phyloP scores from a whole-genome alignment of 768 basidiomycete species.

The Macrolepiota dolichaula region DNA sequence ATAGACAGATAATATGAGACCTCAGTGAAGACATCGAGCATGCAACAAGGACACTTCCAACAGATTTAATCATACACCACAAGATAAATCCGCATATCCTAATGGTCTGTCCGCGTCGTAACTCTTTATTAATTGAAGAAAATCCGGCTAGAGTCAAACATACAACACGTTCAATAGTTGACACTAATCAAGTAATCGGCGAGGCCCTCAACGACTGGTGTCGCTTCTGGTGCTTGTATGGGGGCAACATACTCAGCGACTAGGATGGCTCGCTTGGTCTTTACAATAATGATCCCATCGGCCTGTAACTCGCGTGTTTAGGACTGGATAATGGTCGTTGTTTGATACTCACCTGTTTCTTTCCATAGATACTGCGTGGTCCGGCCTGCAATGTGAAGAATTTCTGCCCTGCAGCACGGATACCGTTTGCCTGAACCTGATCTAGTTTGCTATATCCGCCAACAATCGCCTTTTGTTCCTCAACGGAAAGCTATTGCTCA shows the following conservation, averaged over 20 bases:
- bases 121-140: not conserved
- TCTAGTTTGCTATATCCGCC: slow-evolving; percentile 40
- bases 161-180: slow-evolving; percentile 40
- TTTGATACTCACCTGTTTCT: slow-evolving; percentile 60
- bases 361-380: slow-evolving; percentile 61
- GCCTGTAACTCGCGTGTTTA: slow-evolving; percentile 39
- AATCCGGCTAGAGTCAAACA: not conserved
- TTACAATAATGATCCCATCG: slow-evolving; percentile 71
- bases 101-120: not conserved
- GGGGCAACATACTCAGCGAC: slow-evolving; percentile 73
- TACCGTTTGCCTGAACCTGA: slow-evolving; percentile 48
- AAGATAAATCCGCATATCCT: not conserved
- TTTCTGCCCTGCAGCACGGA: slow-evolving; percentile 67
- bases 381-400: slow-evolving; percentile 62
- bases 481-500: slow-evolving; percentile 47
- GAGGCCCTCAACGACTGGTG: slow-evolving; percentile 59
- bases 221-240: slow-evolving; percentile 62
- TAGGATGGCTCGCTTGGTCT: slow-evolving; percentile 84
- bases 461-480: slow-evolving; percentile 62
- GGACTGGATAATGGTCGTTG: not conserved
- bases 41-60: not conserved
- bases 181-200: slow-evolving; percentile 74
- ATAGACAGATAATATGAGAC: not conserved
- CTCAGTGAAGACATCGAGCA: not conserved
- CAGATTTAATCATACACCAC: not conserved